phyloP scores from a whole-genome alignment of 2,329 filamentous ascomycete species.

The Ophiostoma pallidulum region DNA sequence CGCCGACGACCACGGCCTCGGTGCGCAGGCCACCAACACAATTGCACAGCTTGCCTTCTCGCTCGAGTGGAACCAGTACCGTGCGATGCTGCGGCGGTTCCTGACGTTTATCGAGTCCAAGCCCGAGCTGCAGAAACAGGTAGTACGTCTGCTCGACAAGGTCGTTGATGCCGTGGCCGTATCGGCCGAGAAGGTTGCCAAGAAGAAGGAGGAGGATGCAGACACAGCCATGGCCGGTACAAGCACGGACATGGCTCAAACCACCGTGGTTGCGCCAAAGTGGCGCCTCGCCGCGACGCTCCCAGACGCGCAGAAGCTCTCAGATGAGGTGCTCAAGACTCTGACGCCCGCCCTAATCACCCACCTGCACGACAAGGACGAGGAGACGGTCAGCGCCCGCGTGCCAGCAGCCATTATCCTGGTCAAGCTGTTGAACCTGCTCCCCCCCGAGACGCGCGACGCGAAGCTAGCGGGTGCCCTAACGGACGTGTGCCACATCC shows the following conservation, averaged over 20 bases:
- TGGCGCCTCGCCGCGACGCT: slow-evolving; percentile 52
- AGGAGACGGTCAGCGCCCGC: slow-evolving; percentile 85
- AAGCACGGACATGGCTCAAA: slow-evolving; percentile 16
- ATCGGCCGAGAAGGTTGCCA: slow-evolving; percentile 31
- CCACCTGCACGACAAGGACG: slow-evolving; percentile 89
- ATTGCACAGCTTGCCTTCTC: slow-evolving; percentile 66
- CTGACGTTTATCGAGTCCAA: slow-evolving; percentile 73
- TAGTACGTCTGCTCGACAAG: slow-evolving; percentile 71
- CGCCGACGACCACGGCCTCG: slow-evolving; percentile 71
- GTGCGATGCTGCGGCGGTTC: slow-evolving; percentile 74
- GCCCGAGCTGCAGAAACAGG: slow-evolving; percentile 73
- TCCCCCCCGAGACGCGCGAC: slow-evolving; percentile 64
- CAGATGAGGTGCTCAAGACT: slow-evolving; percentile 60
- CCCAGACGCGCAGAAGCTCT: slow-evolving; percentile 57
- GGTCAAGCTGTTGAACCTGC: slow-evolving; percentile 74
- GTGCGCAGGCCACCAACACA: slow-evolving; percentile 75
- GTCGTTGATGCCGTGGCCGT: slow-evolving; percentile 65
- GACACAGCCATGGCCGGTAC: slow-evolving; percentile 36
- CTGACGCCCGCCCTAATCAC: slow-evolving; percentile 72
- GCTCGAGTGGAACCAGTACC: slow-evolving; percentile 85
- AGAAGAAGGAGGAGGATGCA: slow-evolving; percentile 18
- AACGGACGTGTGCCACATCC: slow-evolving; percentile 85
- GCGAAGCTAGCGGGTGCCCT: slow-evolving; percentile 72
- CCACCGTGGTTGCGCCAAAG: slow-evolving; percentile 16
- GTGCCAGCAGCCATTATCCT: slow-evolving; percentile 83